phyloP scores from a whole-genome alignment of 208 protist species.

The Tritrichomonas musculus region DNA sequence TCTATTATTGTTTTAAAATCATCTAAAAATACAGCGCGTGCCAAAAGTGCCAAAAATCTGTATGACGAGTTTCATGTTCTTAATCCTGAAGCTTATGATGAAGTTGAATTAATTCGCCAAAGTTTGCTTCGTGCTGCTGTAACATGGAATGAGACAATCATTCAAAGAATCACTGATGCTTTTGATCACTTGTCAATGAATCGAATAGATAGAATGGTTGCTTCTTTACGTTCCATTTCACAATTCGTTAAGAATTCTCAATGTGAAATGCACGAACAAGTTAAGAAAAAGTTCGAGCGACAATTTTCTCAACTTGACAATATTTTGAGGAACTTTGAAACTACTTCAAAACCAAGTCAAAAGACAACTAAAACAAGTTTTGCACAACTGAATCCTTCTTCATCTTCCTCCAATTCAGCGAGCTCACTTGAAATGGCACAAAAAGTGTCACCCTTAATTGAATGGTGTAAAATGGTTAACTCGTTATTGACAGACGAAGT shows the following conservation, averaged over 20 bases:
- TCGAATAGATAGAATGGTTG: neutral
- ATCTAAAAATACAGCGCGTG: neutral
- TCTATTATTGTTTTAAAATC: neutral
- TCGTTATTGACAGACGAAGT: neutral
- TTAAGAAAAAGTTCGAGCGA: neutral
- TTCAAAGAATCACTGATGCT: neutral
- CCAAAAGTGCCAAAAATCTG: neutral
- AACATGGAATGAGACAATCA: neutral
- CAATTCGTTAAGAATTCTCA: neutral
- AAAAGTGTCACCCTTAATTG: neutral
- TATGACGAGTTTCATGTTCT: neutral
- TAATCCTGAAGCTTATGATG: neutral
- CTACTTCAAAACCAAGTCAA: too few species aligned
- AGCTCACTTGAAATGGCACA: neutral
- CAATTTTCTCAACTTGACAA: neutral
- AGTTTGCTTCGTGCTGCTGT: neutral
- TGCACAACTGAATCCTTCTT: too few species aligned
- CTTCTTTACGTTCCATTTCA: neutral
- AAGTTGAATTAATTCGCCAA: neutral
- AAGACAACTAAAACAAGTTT: too few species aligned
- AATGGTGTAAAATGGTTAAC: neutral
- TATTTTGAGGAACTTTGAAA: neutral
- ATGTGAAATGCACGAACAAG: neutral
- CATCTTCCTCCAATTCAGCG: too few species aligned
- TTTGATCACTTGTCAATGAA: neutral